A percentile compares a stretch with the other conserved stretches of the same genome.
Evolutionary conservation across 2,329 filamentous ascomycete species (phyloP).

Genomic region (Fusarium succisae): DNA sequence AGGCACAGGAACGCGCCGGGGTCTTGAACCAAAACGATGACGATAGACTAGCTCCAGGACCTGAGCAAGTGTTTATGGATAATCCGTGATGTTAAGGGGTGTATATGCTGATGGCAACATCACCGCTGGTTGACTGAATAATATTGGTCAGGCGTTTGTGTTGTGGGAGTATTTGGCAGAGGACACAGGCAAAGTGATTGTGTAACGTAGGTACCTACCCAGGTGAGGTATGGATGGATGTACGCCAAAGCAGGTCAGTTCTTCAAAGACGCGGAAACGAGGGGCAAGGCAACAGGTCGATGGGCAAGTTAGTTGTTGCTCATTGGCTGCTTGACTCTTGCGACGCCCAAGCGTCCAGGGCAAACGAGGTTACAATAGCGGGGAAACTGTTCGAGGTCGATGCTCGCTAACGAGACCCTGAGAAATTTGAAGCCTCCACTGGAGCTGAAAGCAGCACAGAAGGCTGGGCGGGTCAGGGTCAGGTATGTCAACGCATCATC

Average conservation of each 20-base stretch:
- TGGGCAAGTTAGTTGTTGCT: slow-evolving; percentile 8
- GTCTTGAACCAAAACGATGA: slow-evolving; percentile 10
- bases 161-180: background rate
- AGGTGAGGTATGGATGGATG: slow-evolving; percentile 1
- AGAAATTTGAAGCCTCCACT: background rate
- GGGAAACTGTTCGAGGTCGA: slow-evolving; percentile 14
- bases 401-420: slow-evolving; percentile 20
- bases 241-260: slow-evolving; percentile 15
- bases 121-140: background rate
- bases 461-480: background rate
- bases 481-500: slow-evolving; percentile 22
- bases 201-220: background rate
- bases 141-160: slow-evolving; percentile 16
- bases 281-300: slow-evolving; percentile 36
- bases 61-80: slow-evolving; percentile 2
- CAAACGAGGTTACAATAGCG: slow-evolving; percentile 17
- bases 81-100: background rate
- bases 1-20: slow-evolving; percentile 9
- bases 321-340: slow-evolving; percentile 5
- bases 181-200: slow-evolving; percentile 8
- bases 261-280: slow-evolving; percentile 30
- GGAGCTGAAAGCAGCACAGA: slow-evolving; percentile 17
- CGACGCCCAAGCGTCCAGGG: slow-evolving; percentile 6
- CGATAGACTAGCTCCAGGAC: background rate
- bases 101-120: background rate